Conservation (phyloP, 1,284 basidiomycete species). For the Ceratobasidium sp. region DNA sequence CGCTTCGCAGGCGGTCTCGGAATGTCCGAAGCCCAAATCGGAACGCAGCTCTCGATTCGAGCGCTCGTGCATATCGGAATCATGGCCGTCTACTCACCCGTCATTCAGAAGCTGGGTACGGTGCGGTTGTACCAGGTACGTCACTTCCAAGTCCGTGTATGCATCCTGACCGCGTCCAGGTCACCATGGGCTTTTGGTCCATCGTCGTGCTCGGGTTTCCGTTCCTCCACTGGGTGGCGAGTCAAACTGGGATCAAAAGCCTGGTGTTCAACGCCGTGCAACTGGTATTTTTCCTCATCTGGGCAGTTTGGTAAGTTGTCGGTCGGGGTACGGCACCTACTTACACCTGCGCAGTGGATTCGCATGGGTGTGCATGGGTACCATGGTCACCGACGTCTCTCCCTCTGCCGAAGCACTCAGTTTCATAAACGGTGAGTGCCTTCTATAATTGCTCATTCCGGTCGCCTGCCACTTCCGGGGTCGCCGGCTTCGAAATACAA, state of each 20-base stretch:
- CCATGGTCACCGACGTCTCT: slow-evolving; percentile 42
- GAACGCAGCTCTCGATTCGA: slow-evolving; percentile 25
- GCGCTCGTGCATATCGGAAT: slow-evolving; percentile 31
- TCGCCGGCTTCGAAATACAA: background rate
- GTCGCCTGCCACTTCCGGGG: background rate
- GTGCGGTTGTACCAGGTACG: slow-evolving; percentile 40
- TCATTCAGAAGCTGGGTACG: slow-evolving; percentile 41
- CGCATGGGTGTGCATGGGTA: slow-evolving; percentile 29
- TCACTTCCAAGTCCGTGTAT: background rate
- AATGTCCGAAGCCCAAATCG: slow-evolving; percentile 27
- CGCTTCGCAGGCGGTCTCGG: slow-evolving; percentile 17
- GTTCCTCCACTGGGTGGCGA: slow-evolving; percentile 40
- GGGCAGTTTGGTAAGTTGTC: slow-evolving; percentile 9
- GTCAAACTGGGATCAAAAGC: slow-evolving; percentile 17
- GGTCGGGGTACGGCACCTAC: background rate
- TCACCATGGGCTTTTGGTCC: slow-evolving; percentile 40
- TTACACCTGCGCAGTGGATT: background rate
- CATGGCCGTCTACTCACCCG: slow-evolving; percentile 37
- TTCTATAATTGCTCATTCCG: background rate
- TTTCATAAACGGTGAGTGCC: slow-evolving; percentile 40
- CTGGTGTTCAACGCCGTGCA: slow-evolving; percentile 37
- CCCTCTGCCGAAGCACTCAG: slow-evolving; percentile 43
- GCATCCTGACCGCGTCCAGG: background rate
- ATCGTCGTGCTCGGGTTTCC: slow-evolving; percentile 43
- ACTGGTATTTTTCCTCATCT: slow-evolving; percentile 38